Conservation (phyloP, 768 basidiomycete species). For the Xanthoconium stramineum region DNA sequence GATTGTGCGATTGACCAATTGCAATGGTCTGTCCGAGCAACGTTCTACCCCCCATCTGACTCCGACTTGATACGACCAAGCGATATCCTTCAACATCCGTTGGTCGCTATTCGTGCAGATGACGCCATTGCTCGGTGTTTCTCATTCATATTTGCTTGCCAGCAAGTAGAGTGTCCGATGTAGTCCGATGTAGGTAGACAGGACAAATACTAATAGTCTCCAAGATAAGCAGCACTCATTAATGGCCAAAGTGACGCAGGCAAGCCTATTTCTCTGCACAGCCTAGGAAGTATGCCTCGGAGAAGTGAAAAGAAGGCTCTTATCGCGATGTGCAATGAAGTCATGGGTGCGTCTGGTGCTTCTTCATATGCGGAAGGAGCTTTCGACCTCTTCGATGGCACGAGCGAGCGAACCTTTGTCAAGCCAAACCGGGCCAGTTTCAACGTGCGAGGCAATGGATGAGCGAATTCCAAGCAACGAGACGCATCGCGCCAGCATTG, state of each 20-base stretch:
- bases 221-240: slow-evolving; percentile 10
- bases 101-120: slow-evolving; percentile 1
- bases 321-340: slow-evolving; percentile 15
- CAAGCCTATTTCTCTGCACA: not conserved
- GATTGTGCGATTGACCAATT: slow-evolving; percentile 7
- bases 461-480: not conserved
- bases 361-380: slow-evolving; percentile 9
- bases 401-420: not conserved
- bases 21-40: slow-evolving; percentile 1
- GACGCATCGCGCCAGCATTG: not conserved
- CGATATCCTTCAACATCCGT: slow-evolving; percentile 6
- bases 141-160: slow-evolving; percentile 11
- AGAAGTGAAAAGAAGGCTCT: slow-evolving; percentile 5
- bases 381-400: not conserved
- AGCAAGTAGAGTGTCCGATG: not conserved
- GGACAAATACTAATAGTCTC: not conserved
- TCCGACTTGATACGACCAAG: slow-evolving; percentile 16
- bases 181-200: not conserved
- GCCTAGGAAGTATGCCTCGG: slow-evolving; percentile 14
- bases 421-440: not conserved
- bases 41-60: not conserved
- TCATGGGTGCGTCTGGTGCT: not conserved
- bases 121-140: slow-evolving; percentile 13
- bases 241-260: slow-evolving; percentile 1
- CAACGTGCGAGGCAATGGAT: not conserved